Evolutionary conservation across 1,284 basidiomycete genomes (phyloP).

Genomic region (Stereum hirsutum): DNA sequence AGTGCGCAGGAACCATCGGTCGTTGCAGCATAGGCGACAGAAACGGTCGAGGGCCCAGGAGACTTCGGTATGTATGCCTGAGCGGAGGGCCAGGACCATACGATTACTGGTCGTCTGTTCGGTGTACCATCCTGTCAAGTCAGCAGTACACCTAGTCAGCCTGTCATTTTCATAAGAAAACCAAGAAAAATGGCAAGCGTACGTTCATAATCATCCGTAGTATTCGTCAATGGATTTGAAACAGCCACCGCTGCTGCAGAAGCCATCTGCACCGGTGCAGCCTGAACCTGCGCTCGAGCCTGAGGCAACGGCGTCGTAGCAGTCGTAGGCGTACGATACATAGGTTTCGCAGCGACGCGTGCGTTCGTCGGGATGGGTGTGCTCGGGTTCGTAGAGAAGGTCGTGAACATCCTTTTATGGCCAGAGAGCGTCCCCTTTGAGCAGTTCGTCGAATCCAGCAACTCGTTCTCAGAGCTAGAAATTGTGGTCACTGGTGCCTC

Average conservation of each 20-base stretch:
- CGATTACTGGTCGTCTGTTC: conserved; percentile 65
- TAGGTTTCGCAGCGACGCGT: conserved; percentile 9
- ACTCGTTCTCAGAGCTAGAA: conserved; percentile 1
- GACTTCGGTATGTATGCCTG: conserved; percentile 66
- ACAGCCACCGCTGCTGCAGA: no score
- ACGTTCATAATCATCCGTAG: conserved; percentile 73
- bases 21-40: conserved; percentile 65
- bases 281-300: conserved; percentile 8
- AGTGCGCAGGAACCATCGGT: conserved; percentile 56
- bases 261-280: no score
- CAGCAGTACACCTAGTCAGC: background rate
- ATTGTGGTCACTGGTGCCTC: no score
- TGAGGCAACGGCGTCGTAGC: conserved; percentile 4
- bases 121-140: conserved; percentile 59
- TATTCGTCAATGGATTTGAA: no score
- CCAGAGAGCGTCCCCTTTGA: background rate
- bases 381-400: conserved; percentile 12
- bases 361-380: conserved; percentile 7
- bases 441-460: conserved; percentile 4
- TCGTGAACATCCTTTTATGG: conserved; percentile 10
- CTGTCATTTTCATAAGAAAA: background rate
- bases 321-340: conserved; percentile 1
- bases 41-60: conserved; percentile 78
- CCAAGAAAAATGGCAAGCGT: conserved; percentile 18
- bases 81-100: conserved; percentile 73